Conservation (phyloP, 2,329 filamentous ascomycete genomes). For the Aspergillus bombycis region DNA sequence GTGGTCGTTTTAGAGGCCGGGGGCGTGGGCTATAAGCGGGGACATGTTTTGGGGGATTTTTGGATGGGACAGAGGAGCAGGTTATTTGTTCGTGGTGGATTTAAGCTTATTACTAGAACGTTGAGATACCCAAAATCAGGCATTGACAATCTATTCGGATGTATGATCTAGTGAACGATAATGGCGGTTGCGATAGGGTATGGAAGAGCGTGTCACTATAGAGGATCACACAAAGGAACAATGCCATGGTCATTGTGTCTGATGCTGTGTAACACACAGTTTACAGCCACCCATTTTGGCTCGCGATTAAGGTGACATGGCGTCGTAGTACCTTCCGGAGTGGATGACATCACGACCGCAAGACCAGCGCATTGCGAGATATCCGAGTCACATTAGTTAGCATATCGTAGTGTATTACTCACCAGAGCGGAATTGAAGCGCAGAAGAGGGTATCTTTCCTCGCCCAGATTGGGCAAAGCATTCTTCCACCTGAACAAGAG, state of each 20-base stretch:
- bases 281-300: not conserved
- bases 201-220: not conserved
- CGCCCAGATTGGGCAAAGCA: not conserved
- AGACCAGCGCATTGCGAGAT: not conserved
- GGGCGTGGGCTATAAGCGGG: conserved; percentile 40
- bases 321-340: not conserved
- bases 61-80: not conserved
- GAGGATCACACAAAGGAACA: not conserved
- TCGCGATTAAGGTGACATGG: not conserved
- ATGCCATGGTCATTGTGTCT: not conserved
- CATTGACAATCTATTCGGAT: not conserved
- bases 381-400: not conserved
- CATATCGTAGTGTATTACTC: not conserved
- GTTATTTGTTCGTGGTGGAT: not conserved
- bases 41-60: not conserved
- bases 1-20: conserved; percentile 49
- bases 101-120: conserved; percentile 11
- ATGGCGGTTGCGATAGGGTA: not conserved
- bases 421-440: not conserved
- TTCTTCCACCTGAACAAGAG: conserved; percentile 6
- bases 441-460: not conserved
- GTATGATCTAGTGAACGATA: not conserved
- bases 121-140: conserved; percentile 15
- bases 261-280: not conserved
- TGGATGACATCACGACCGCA: conserved; percentile 15